phyloP scores from a whole-genome alignment of 2,329 filamentous ascomycete genomes.

The Tympanopsis confertula region DNA sequence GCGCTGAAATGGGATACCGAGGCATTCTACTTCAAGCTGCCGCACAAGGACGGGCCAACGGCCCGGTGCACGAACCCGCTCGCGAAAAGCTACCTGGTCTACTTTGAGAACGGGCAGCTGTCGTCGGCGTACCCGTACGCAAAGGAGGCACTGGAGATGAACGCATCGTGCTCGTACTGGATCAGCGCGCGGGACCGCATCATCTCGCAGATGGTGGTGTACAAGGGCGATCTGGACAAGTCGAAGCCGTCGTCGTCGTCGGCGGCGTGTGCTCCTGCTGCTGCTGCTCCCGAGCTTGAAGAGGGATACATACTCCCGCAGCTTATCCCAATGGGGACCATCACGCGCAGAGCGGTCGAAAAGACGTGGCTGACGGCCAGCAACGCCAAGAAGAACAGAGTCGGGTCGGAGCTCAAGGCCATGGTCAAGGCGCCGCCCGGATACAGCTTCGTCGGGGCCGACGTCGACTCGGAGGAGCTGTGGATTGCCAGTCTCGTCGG shows the following conservation, averaged over 20 bases:
- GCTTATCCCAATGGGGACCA: constrained; percentile 95
- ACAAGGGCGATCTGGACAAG: constrained; percentile 49
- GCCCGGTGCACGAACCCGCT: constrained; percentile 78
- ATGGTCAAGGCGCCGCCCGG: constrained; percentile 89
- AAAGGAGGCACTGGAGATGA: constrained; percentile 95
- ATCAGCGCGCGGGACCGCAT: constrained; percentile 91
- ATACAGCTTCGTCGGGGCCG: constrained; percentile 88
- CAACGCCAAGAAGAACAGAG: constrained; percentile 90
- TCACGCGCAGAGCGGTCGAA: constrained; percentile 86
- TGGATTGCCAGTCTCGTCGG: constrained; percentile 96
- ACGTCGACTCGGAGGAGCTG: constrained; percentile 92
- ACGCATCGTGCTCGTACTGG: constrained; percentile 97
- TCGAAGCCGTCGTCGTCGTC: constrained; percentile 6
- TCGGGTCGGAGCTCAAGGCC: constrained; percentile 91
- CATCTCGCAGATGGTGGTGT: constrained; percentile 89
- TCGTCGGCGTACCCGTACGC: constrained; percentile 83
- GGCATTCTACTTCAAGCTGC: constrained; percentile 77
- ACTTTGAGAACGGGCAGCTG: constrained; percentile 81
- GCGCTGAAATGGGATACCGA: constrained; percentile 52
- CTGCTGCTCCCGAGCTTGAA: constrained; percentile 8
- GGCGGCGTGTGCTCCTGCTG: neutral
- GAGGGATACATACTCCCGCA: constrained; percentile 87
- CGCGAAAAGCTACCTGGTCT: constrained; percentile 79
- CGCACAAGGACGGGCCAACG: constrained; percentile 85
- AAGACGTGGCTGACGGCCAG: constrained; percentile 98